Conservation (phyloP, 495 filamentous ascomycete species). For the Tuber indicum region DNA sequence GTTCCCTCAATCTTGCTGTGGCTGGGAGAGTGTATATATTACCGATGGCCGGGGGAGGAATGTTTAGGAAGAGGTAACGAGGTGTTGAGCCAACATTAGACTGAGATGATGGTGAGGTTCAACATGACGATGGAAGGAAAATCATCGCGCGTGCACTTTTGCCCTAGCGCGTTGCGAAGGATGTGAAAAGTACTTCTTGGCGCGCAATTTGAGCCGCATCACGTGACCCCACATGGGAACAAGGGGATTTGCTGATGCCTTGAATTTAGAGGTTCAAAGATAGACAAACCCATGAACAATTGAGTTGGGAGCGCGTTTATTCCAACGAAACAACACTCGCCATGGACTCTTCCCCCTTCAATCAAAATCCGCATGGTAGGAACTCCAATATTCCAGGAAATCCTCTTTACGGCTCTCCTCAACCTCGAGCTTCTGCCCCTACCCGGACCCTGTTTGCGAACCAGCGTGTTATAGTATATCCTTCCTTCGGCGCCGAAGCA, state of each 20-base stretch:
- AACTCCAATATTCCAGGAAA: constrained; percentile 9
- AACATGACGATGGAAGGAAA: background rate
- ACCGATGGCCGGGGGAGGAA: background rate
- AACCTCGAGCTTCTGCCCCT: constrained; percentile 9
- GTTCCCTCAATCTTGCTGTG: background rate
- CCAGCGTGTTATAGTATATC: constrained; percentile 22
- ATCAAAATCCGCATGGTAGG: constrained; percentile 18
- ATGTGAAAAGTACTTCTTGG: background rate
- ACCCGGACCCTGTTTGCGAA: constrained; percentile 25
- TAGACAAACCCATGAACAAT: constrained; percentile 15
- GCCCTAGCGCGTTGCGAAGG: background rate
- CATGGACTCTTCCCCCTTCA: constrained; percentile 33
- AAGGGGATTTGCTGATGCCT: background rate
- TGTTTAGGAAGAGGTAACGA: background rate
- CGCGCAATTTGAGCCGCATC: constrained; percentile 19
- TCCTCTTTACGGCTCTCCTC: constrained; percentile 13
- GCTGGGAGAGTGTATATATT: background rate
- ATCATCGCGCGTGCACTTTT: background rate
- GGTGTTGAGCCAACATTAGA: background rate
- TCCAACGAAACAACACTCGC: background rate
- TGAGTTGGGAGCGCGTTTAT: constrained; percentile 22
- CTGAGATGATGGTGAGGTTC: background rate
- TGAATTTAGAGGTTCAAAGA: constrained; percentile 14
- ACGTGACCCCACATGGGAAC: constrained; percentile 2
- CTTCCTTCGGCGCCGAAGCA: background rate